These are phyloP conservation scores for Plasmodium berghei DNA, from an alignment of 169 alveolate genomes.

Conservation along the genomic window DNA sequence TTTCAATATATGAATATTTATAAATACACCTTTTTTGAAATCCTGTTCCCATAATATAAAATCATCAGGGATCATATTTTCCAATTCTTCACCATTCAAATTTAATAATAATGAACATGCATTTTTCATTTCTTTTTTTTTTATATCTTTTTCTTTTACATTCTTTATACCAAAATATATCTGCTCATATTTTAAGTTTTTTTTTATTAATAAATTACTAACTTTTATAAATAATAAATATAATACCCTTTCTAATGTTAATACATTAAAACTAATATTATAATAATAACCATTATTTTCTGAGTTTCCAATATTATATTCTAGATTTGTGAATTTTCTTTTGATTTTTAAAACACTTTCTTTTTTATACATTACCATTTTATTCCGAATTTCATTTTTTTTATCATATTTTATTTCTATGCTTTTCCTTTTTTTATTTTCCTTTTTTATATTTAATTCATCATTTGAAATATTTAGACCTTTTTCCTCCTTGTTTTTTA, in stretches of 20 bases:
- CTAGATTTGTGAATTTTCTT: not conserved
- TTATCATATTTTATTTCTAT: not conserved
- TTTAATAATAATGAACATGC: constrained; percentile 54
- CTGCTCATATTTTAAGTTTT: constrained; percentile 31
- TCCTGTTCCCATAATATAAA: constrained; percentile 45
- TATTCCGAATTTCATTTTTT: not conserved
- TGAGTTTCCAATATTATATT: not conserved
- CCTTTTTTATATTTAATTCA: not conserved
- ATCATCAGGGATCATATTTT: constrained; percentile 53
- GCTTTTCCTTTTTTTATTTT: not conserved
- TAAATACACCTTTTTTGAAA: constrained; percentile 27
- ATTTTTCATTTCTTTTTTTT: constrained; percentile 56
- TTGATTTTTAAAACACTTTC: not conserved
- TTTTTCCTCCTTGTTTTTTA: not conserved
- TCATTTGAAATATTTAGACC: not conserved
- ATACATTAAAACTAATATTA: constrained; percentile 19
- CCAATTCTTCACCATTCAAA: constrained; percentile 2
- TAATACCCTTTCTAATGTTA: constrained; percentile 38
- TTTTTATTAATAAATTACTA: constrained; percentile 30
- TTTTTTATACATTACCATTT: not conserved
- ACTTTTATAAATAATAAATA: constrained; percentile 50
- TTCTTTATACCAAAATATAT: constrained; percentile 69
- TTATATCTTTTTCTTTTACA: constrained; percentile 31
- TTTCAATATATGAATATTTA: constrained; percentile 33
- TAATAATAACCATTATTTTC: not conserved